Percentiles rank a stretch among this genome's conserved stretches.
These are phyloP conservation scores for Phytophthora boehmeriae DNA, from an alignment of 352 stramenopile species.

Conservation along the genomic window DNA sequence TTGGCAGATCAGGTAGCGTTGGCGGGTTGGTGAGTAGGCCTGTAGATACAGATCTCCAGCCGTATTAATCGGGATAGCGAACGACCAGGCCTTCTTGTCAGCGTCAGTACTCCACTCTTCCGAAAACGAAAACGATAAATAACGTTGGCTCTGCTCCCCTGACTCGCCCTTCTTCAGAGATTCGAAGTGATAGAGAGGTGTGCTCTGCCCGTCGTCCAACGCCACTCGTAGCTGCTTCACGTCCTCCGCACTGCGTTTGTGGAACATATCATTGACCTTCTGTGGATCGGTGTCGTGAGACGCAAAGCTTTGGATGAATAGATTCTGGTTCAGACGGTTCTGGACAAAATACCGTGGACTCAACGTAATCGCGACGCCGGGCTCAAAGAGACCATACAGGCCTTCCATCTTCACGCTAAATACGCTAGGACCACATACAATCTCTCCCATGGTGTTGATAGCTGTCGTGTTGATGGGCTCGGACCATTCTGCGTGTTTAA, in stretches of 20 bases:
- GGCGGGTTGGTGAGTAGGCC: slow-evolving; percentile 73
- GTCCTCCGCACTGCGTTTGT: slow-evolving; percentile 68
- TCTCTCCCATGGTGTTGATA: slow-evolving; percentile 86
- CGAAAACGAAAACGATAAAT: slow-evolving; percentile 82
- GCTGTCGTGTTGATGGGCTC: slow-evolving; percentile 85
- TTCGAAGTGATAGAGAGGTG: slow-evolving; percentile 78
- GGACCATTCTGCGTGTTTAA: slow-evolving; percentile 75
- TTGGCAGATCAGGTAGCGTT: slow-evolving; percentile 83
- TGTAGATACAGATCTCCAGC: slow-evolving; percentile 83
- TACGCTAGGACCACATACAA: slow-evolving; percentile 71
- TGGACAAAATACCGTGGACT: slow-evolving; percentile 86
- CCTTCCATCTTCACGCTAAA: slow-evolving; percentile 85
- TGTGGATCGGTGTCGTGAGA: slow-evolving; percentile 64
- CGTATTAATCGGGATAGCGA: slow-evolving; percentile 77
- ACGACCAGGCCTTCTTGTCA: slow-evolving; percentile 74
- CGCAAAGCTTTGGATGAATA: slow-evolving; percentile 78
- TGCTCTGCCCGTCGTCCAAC: slow-evolving; percentile 67
- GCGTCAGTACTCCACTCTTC: slow-evolving; percentile 58
- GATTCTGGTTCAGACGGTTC: slow-evolving; percentile 80
- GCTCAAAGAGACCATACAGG: slow-evolving; percentile 81
- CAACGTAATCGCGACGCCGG: slow-evolving; percentile 75
- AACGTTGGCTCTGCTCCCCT: slow-evolving; percentile 65
- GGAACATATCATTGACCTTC: slow-evolving; percentile 73
- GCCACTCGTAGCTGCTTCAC: slow-evolving; percentile 56
- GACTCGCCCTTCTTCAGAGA: slow-evolving; percentile 76